These are phyloP conservation scores for Plicaturopsis crispa DNA, from an alignment of 768 basidiomycete genomes.

Conservation along the genomic window DNA sequence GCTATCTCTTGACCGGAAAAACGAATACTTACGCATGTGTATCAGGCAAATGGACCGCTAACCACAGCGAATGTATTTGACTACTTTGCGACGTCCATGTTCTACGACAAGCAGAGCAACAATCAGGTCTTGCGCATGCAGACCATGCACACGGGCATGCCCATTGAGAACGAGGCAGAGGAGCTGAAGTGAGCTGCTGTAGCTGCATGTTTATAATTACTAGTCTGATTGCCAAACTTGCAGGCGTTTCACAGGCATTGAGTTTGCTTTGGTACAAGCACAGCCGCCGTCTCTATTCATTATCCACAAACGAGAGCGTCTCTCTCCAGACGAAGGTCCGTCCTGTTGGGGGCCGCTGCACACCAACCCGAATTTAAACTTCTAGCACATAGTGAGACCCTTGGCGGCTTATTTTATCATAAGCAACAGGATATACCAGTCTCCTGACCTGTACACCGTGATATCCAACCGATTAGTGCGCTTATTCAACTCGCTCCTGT, in stretches of 20 bases:
- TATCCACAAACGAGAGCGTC: constrained; percentile 81
- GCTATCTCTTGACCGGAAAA: constrained; percentile 1
- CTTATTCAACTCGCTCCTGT: constrained; percentile 1
- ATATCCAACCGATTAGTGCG: constrained; percentile 78
- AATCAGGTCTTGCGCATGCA: constrained; percentile 93
- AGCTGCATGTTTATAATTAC: background rate
- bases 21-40: constrained; percentile 3
- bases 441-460: constrained; percentile 78
- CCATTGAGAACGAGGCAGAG: constrained; percentile 73
- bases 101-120: constrained; percentile 91
- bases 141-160: constrained; percentile 77
- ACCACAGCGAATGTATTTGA: constrained; percentile 77
- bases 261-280: constrained; percentile 80
- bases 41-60: constrained; percentile 69
- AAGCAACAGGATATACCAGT: constrained; percentile 84
- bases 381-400: constrained; percentile 47
- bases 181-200: constrained; percentile 63
- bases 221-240: constrained; percentile 5
- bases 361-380: constrained; percentile 7
- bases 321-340: constrained; percentile 80
- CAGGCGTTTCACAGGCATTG: constrained; percentile 82
- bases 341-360: constrained; percentile 5
- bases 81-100: constrained; percentile 87
- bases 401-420: constrained; percentile 83
- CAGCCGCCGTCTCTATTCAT: constrained; percentile 78